Conservation (phyloP, 345 rosid genomes). For the Populus alba region DNA sequence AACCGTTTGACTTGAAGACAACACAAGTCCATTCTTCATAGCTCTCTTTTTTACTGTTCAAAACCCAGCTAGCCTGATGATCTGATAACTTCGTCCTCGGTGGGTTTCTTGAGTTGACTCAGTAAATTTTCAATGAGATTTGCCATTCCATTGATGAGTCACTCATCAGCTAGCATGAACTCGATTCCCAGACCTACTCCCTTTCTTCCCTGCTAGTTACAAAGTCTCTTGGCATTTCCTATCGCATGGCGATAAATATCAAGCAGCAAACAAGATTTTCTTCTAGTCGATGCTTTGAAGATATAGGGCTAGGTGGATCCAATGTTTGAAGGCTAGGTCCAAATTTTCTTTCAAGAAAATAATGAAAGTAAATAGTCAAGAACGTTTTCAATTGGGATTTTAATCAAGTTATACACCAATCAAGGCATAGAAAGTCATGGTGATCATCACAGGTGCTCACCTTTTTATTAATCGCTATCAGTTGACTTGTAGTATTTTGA, state of each 20-base stretch:
- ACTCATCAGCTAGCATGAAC: background rate
- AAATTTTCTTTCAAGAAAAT: background rate
- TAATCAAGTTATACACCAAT: background rate
- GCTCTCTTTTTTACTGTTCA: conserved; percentile 20
- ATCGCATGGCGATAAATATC: background rate
- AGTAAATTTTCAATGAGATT: background rate
- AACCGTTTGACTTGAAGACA: conserved; percentile 55
- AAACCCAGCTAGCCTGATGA: background rate
- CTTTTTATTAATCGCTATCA: background rate
- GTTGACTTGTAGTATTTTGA: conserved; percentile 13
- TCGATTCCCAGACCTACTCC: background rate
- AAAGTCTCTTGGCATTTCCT: too few relatives aligned
- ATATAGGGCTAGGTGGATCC: background rate
- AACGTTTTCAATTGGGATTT: conserved; percentile 3
- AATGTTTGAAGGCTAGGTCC: conserved; percentile 3
- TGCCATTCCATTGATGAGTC: background rate
- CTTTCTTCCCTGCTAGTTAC: background rate
- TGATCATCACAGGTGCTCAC: conserved; percentile 2
- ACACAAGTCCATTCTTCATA: conserved; percentile 10
- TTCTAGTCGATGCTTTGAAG: background rate
- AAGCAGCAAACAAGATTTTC: background rate
- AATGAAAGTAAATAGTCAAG: background rate
- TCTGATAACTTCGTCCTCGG: background rate
- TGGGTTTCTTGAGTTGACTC: background rate
- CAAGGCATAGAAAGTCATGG: conserved; percentile 10